A percentile compares a stretch with the other conserved stretches of the same genome.
Evolutionary conservation across 768 basidiomycete genomes (phyloP).

Genomic region (Lactifluus volemus): DNA sequence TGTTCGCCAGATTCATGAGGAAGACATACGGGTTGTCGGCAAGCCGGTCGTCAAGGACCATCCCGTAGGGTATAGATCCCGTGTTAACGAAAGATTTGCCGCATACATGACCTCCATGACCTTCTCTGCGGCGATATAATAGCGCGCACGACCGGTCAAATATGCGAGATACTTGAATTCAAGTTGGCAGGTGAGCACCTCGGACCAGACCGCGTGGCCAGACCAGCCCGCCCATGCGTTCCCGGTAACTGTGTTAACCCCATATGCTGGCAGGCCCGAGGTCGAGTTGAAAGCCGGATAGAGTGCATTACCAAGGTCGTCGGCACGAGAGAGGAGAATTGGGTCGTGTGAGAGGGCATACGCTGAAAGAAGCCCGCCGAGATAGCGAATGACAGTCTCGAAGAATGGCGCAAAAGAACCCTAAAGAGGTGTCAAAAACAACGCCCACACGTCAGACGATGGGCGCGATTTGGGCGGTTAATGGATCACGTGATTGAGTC

Average conservation of each 20-base stretch:
- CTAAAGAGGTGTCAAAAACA: conserved; percentile 7
- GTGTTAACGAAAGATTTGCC: conserved; percentile 32
- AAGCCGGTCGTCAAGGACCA: conserved; percentile 43
- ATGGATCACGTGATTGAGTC: not conserved
- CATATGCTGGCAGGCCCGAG: conserved; percentile 62
- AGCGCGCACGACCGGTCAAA: conserved; percentile 59
- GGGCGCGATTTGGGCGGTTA: too few relatives aligned
- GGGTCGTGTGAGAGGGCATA: conserved; percentile 64
- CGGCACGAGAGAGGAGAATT: conserved; percentile 57
- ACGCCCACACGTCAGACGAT: not conserved
- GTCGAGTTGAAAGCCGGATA: conserved; percentile 64
- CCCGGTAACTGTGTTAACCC: conserved; percentile 54
- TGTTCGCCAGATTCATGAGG: not conserved
- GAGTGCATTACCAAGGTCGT: conserved; percentile 68
- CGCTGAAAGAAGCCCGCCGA: conserved; percentile 72
- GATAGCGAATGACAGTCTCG: conserved; percentile 87
- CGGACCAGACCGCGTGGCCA: conserved; percentile 45
- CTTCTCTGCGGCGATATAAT: conserved; percentile 46
- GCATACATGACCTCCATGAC: conserved; percentile 43
- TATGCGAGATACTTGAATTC: conserved; percentile 86
- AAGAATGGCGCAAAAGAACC: conserved; percentile 47
- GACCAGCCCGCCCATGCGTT: conserved; percentile 24
- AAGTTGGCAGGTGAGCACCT: conserved; percentile 74
- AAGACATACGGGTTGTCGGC: conserved; percentile 37
- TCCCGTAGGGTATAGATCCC: conserved; percentile 49